These are phyloP conservation scores for Phytophthora multivora DNA, from an alignment of 352 stramenopile species.

Conservation along the genomic window DNA sequence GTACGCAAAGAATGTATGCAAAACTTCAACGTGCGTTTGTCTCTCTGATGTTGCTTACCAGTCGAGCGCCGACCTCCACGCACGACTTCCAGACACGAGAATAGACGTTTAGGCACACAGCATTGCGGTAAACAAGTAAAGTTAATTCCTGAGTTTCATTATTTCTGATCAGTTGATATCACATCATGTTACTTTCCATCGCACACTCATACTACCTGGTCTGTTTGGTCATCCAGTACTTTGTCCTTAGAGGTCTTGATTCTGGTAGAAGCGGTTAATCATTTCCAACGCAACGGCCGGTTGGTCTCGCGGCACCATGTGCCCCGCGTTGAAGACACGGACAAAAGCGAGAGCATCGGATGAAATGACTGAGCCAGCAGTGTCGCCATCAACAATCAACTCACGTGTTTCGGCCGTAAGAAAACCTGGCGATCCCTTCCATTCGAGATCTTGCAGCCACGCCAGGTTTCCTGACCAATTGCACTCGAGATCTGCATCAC, in stretches of 20 bases:
- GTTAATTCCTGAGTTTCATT: neutral
- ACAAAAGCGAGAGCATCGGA: slow-evolving; percentile 67
- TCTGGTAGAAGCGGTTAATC: slow-evolving; percentile 89
- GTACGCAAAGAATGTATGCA: neutral
- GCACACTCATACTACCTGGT: slow-evolving; percentile 9
- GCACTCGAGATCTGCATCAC: slow-evolving; percentile 96
- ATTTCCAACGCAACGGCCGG: slow-evolving; percentile 88
- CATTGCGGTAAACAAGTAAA: too few species aligned
- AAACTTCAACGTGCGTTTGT: neutral
- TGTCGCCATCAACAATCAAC: slow-evolving; percentile 17
- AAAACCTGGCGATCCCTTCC: slow-evolving; percentile 86
- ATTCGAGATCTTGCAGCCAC: slow-evolving; percentile 91
- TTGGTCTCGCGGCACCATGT: slow-evolving; percentile 94
- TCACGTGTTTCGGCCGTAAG: slow-evolving; percentile 36
- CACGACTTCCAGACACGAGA: too few species aligned
- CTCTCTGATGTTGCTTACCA: too few species aligned
- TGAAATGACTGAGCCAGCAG: slow-evolving; percentile 42
- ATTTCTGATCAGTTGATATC: slow-evolving; percentile 1
- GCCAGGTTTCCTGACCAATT: slow-evolving; percentile 95
- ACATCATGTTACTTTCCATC: slow-evolving; percentile 7
- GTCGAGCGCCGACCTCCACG: too few species aligned
- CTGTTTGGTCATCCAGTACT: neutral
- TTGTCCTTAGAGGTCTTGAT: slow-evolving; percentile 9
- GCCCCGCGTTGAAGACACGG: slow-evolving; percentile 90
- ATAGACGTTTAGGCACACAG: too few species aligned